Evolutionary conservation across 176 grass and related monocot species (phyloP), one percentile per base, ranked within the genome.

Genomic region (Triticum dicoccoides): DNA sequence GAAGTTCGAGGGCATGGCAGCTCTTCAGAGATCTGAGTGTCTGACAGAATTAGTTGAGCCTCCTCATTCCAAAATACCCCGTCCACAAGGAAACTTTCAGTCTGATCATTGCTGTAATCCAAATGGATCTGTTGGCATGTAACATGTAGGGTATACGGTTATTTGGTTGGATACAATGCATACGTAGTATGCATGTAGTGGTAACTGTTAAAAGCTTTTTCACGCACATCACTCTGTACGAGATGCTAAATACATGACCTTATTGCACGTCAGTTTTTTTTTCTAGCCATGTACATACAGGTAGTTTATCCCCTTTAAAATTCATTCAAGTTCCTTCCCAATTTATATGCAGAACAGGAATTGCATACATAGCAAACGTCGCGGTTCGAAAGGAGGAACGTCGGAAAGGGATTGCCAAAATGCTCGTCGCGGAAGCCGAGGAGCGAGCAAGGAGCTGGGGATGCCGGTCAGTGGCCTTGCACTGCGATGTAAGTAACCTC

Each of bases 361-460:
- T 98, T 79, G 92, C 97, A 65, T 96, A 98, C 45, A 92, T 96
- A 88, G 95, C 94, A 73, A 98, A 96, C 58, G 92, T 98, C 0
- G 94, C 94, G 0, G 94, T 98, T 2, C 58, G 97, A 45, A 82
- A 94, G 68, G 90, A 85, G 69, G 90, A 94, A 11, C 86, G 93
- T 11, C 73, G 90, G 56, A 92, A 93, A 84, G 97, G 97, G 61
- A 96, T 98, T 13, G 94, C 94, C 11, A 98, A 92, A 75, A 92
- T 87, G 89, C 80, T 98, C 10, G 87, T 98, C 20, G 59, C 82
- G 2, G 86, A 91, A 85, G 90, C 97, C 76, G 97, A 98, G 78
- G 89, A 37, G 3, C 92, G 90, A 13, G 94, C 94, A 65, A 76
- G 66, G 80, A 92, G 80, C 20, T 96, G 97, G 94, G 97, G 91